Evolutionary conservation across 108 stramenopile species (phyloP).

Genomic region (Fragilaria radians): DNA sequence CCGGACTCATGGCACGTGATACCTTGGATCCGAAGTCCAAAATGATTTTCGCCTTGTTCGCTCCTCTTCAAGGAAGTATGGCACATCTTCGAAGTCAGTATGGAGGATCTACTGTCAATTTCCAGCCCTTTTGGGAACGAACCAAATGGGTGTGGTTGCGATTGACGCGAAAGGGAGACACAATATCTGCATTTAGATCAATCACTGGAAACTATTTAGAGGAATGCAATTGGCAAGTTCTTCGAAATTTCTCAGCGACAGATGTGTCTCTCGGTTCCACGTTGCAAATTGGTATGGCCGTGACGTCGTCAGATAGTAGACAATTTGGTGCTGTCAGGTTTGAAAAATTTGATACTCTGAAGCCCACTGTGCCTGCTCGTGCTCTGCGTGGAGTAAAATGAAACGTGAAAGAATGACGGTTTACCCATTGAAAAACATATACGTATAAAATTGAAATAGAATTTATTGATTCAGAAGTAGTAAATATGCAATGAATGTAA

Average conservation of each 20-base stretch:
- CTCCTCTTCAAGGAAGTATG: background rate
- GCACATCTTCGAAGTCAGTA: background rate
- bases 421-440: too few relatives aligned
- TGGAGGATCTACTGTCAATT: background rate
- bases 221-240: background rate
- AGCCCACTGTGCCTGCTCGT: too few relatives aligned
- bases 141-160: constrained; percentile 2
- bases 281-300: background rate
- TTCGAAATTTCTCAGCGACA: background rate
- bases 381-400: too few relatives aligned
- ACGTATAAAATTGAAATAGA: too few relatives aligned
- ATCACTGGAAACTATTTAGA: background rate
- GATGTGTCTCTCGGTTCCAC: background rate
- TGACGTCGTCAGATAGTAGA: too few relatives aligned
- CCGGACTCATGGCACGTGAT: constrained; percentile 8
- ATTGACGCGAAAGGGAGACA: constrained; percentile 5
- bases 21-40: constrained; percentile 2
- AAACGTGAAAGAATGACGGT: too few relatives aligned
- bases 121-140: background rate
- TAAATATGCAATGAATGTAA: too few relatives aligned
- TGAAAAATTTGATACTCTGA: too few relatives aligned
- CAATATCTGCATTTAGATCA: background rate
- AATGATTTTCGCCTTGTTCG: background rate
- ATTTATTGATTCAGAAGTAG: too few relatives aligned
- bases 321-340: too few relatives aligned